Conservation (phyloP, 208 protist genomes). For the Trypanosoma theileri region DNA sequence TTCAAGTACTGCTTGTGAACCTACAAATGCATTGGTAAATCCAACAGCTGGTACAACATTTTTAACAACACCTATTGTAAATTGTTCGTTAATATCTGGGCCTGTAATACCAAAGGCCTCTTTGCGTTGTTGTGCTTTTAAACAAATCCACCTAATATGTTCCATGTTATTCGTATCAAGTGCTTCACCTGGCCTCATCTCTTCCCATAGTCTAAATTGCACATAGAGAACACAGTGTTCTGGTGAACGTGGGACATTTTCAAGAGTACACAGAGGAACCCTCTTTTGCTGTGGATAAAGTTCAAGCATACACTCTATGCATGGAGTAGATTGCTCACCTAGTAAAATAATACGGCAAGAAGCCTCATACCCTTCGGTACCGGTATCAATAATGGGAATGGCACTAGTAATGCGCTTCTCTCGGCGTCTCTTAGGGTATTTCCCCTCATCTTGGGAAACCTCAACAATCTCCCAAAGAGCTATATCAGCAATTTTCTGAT, state of each 20-base stretch:
- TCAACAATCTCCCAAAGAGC: slow-evolving; percentile 43
- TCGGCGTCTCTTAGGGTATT: neutral
- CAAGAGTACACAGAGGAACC: slow-evolving; percentile 96
- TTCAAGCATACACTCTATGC: slow-evolving; percentile 92
- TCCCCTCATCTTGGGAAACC: neutral
- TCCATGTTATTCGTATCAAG: slow-evolving; percentile 89
- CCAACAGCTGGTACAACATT: slow-evolving; percentile 99
- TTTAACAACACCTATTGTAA: slow-evolving; percentile 96
- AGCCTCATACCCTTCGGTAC: slow-evolving; percentile 98
- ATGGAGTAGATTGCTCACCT: slow-evolving; percentile 53
- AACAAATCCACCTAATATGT: slow-evolving; percentile 91
- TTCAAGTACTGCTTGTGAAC: slow-evolving; percentile 92
- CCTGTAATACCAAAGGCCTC: slow-evolving; percentile 90
- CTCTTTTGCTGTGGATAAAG: slow-evolving; percentile 87
- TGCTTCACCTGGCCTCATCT: slow-evolving; percentile 23
- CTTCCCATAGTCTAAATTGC: slow-evolving; percentile 63
- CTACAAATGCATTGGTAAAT: slow-evolving; percentile 97
- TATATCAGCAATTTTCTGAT: slow-evolving; percentile 78
- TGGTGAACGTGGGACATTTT: slow-evolving; percentile 91
- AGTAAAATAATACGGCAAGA: slow-evolving; percentile 93
- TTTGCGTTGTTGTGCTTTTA: slow-evolving; percentile 83
- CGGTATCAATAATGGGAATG: slow-evolving; percentile 98
- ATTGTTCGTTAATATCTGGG: slow-evolving; percentile 76
- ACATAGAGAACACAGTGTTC: slow-evolving; percentile 98
- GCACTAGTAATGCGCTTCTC: slow-evolving; percentile 34